A percentile compares a stretch with the other conserved stretches of the same genome.
phyloP scores from a whole-genome alignment of 1,284 basidiomycete species.

The Schizopora paradoxa region DNA sequence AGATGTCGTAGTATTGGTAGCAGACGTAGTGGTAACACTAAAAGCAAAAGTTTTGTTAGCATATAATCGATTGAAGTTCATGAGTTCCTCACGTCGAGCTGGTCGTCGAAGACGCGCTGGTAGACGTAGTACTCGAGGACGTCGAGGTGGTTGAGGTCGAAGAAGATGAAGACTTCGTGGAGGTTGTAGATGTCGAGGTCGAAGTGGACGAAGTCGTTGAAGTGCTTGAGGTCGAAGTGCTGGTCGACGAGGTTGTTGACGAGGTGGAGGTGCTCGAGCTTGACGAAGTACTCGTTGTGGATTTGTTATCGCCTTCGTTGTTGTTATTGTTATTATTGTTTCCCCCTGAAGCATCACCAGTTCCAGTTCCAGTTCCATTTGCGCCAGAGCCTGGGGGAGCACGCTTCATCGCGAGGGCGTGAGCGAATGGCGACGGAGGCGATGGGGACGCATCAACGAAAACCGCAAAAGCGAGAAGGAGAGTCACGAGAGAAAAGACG shows the following conservation, averaged over 20 bases:
- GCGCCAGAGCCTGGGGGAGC: no score
- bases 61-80: neutral
- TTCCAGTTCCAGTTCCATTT: no score
- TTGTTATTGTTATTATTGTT: no score
- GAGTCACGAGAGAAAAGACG: constrained; percentile 15
- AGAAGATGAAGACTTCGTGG: constrained; percentile 3
- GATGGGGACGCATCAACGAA: neutral
- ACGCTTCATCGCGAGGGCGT: no score
- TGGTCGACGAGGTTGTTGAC: constrained; percentile 4
- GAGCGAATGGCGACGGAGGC: neutral
- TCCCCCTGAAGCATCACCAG: no score
- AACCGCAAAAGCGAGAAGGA: constrained; percentile 12
- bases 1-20: constrained; percentile 4
- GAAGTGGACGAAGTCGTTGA: constrained; percentile 8
- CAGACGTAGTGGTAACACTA: neutral
- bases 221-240: constrained; percentile 5
- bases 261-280: constrained; percentile 3
- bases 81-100: neutral
- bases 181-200: neutral
- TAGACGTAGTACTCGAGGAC: constrained; percentile 1
- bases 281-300: constrained; percentile 4
- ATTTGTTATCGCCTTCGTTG: neutral
- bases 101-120: constrained; percentile 1
- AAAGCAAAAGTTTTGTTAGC: neutral
- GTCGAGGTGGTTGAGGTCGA: constrained; percentile 3